phyloP scores from a whole-genome alignment of 768 basidiomycete species.

The Suillus plorans region DNA sequence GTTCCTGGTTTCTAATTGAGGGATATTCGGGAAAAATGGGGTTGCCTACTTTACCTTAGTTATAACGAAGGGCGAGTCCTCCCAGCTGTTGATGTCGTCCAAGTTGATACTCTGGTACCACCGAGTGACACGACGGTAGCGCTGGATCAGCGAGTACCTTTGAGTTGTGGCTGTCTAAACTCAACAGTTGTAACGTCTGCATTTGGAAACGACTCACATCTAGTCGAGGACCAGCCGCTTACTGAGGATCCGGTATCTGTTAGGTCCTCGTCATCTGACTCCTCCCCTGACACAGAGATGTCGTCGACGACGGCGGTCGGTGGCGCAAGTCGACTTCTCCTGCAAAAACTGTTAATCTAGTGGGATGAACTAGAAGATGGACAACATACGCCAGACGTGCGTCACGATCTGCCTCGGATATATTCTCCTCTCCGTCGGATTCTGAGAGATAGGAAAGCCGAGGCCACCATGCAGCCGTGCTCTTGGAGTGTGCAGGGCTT shows the following conservation, averaged over 20 bases:
- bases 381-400: conserved; percentile 64
- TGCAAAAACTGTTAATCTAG: conserved; percentile 21
- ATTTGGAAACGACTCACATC: conserved; percentile 14
- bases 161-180: conserved; percentile 16
- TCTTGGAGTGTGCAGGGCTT: not conserved
- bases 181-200: conserved; percentile 13
- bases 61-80: conserved; percentile 45
- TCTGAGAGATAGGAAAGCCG: conserved; percentile 45
- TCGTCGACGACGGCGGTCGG: conserved; percentile 42
- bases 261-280: conserved; percentile 75
- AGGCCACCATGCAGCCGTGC: conserved; percentile 17
- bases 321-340: conserved; percentile 52
- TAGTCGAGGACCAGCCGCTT: conserved; percentile 44
- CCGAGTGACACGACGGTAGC: conserved; percentile 48
- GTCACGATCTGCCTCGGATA: conserved; percentile 70
- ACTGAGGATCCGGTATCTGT: conserved; percentile 46
- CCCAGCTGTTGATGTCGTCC: conserved; percentile 41
- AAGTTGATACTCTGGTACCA: conserved; percentile 44
- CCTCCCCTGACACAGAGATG: conserved; percentile 62
- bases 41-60: conserved; percentile 37
- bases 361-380: not conserved
- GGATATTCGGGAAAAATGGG: not conserved
- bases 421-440: conserved; percentile 62
- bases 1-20: not conserved
- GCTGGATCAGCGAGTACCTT: conserved; percentile 33